A percentile compares a stretch with the other conserved stretches of the same genome.
phyloP scores from a whole-genome alignment of 1,284 basidiomycete genomes.

The Fomitopsis pinicola region DNA sequence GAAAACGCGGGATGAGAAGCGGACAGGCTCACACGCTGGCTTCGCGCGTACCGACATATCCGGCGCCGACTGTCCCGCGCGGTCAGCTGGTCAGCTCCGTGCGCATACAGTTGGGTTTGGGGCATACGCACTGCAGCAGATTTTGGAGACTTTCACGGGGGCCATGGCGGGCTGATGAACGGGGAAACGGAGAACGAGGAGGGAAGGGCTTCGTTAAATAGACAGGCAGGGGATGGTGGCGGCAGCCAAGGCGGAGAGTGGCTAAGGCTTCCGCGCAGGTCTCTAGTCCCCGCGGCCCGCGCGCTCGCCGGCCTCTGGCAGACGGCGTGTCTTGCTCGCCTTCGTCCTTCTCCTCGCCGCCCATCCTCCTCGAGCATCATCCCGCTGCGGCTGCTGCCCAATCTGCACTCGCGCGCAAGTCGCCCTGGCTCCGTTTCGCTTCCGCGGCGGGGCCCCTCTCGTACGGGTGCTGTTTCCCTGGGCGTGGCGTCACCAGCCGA shows the following conservation, averaged over 20 bases:
- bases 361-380: neutral
- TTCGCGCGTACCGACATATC: conserved; percentile 80
- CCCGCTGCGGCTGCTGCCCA: neutral
- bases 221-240: neutral
- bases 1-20: neutral
- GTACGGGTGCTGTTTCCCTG: too few relatives aligned
- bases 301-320: neutral
- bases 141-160: conserved; percentile 73
- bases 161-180: conserved; percentile 37
- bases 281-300: neutral
- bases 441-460: neutral
- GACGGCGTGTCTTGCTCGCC: neutral
- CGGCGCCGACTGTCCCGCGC: conserved; percentile 75
- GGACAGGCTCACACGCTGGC: conserved; percentile 6
- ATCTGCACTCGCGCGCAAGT: neutral
- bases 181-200: conserved; percentile 8
- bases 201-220: conserved; percentile 1
- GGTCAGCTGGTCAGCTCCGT: conserved; percentile 10
- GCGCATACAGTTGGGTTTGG: conserved; percentile 9
- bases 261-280: neutral
- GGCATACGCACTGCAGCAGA: conserved; percentile 80
- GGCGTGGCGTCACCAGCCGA: too few relatives aligned
- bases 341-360: neutral
- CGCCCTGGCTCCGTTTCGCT: neutral
- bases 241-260: neutral